A percentile compares a stretch with the other conserved stretches of the same genome.
Conservation (phyloP, 768 basidiomycete species). For the Fistulinella prunicolor region DNA sequence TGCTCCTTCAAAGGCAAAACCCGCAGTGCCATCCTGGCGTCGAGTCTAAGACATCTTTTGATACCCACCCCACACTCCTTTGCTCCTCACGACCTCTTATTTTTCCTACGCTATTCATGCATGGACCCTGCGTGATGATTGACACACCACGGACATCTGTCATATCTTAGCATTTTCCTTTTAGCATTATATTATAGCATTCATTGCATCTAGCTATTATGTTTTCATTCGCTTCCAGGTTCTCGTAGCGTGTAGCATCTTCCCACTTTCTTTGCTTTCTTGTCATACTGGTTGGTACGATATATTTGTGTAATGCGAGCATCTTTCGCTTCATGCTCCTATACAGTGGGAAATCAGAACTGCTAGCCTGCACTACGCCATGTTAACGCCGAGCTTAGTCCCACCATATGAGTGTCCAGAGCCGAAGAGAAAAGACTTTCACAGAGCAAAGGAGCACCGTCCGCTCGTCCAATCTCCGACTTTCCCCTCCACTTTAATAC, state of each 20-base stretch:
- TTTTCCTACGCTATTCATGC: slow-evolving; percentile 24
- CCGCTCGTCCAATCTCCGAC: slow-evolving; percentile 7
- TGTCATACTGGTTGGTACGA: slow-evolving; percentile 20
- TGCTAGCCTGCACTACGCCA: too few species aligned
- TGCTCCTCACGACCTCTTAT: slow-evolving; percentile 18
- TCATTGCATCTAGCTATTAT: slow-evolving; percentile 24
- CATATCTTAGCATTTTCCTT: slow-evolving; percentile 32
- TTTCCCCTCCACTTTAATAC: not conserved
- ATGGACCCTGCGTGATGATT: slow-evolving; percentile 27
- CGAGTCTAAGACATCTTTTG: slow-evolving; percentile 40
- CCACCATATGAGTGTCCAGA: not conserved
- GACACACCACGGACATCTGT: slow-evolving; percentile 24
- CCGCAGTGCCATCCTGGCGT: slow-evolving; percentile 51
- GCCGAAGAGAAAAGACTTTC: too few species aligned
- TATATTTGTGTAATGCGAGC: slow-evolving; percentile 34
- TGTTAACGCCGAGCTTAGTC: slow-evolving; percentile 8
- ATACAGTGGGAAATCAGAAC: slow-evolving; percentile 2
- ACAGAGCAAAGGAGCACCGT: too few species aligned
- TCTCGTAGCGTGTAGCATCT: slow-evolving; percentile 31
- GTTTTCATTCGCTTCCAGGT: slow-evolving; percentile 23
- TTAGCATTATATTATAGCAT: slow-evolving; percentile 34
- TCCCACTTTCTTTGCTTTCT: slow-evolving; percentile 24
- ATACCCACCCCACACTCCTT: slow-evolving; percentile 23
- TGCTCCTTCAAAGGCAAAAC: slow-evolving; percentile 34
- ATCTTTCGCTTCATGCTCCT: not conserved